A percentile compares a stretch with the other conserved stretches of the same genome.
These are phyloP conservation scores for Suillus subalutaceus DNA, from an alignment of 768 basidiomycete genomes.

Conservation along the genomic window DNA sequence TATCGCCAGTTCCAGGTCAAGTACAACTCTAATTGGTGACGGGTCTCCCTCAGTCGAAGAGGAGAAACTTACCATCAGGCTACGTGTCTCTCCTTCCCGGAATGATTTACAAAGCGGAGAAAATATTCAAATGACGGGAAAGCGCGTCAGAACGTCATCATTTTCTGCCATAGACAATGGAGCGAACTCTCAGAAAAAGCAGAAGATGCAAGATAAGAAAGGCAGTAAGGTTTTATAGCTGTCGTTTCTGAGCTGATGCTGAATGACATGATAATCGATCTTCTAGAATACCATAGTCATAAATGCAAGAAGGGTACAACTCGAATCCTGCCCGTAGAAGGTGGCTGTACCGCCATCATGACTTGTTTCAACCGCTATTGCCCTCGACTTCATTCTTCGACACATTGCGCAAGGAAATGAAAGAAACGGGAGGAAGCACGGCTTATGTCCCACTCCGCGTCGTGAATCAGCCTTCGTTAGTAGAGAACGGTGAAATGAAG, in stretches of 20 bases:
- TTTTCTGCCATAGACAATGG: conserved; percentile 9
- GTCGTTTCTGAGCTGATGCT: background rate
- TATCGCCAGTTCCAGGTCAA: conserved; percentile 27
- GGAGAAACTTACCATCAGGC: conserved; percentile 10
- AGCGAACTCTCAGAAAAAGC: conserved; percentile 28
- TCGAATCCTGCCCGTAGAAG: conserved; percentile 46
- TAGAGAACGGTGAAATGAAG: conserved; percentile 65
- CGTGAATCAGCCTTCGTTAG: conserved; percentile 50
- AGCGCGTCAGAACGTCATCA: conserved; percentile 22
- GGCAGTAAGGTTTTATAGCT: conserved; percentile 34
- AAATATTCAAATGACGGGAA: conserved; percentile 5
- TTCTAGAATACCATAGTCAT: conserved; percentile 43
- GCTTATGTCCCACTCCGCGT: conserved; percentile 40
- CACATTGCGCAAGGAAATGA: conserved; percentile 33
- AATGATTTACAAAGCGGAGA: background rate
- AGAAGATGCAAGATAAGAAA: conserved; percentile 41
- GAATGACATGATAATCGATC: background rate
- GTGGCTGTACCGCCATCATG: conserved; percentile 49
- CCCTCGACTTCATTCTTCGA: conserved; percentile 45
- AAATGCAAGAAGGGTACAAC: conserved; percentile 38
- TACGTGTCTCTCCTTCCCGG: conserved; percentile 16
- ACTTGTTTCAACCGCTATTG: conserved; percentile 51
- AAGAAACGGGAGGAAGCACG: conserved; percentile 29
- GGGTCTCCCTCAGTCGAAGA: conserved; percentile 23
- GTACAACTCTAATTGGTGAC: conserved; percentile 33